These are phyloP conservation scores for Podila epicladia DNA, from an alignment of 192 early-diverging fungal genomes.

Conservation along the genomic window DNA sequence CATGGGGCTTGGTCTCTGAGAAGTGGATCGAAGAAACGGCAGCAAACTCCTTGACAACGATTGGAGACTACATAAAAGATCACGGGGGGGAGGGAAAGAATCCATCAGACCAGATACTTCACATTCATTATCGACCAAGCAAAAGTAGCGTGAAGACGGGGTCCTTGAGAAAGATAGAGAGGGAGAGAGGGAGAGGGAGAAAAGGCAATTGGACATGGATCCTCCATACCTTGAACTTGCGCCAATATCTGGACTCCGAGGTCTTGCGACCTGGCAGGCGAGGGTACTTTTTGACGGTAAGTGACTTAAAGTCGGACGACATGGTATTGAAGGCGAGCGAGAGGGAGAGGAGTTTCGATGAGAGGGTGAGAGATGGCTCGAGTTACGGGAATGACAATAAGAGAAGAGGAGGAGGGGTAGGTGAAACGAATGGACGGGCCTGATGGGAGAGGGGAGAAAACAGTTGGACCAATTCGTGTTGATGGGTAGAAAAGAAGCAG, in stretches of 20 bases:
- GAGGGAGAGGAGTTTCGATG: background rate
- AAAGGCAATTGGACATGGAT: background rate
- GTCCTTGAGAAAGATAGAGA: background rate
- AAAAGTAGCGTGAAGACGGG: background rate
- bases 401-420: background rate
- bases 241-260: conserved; percentile 79
- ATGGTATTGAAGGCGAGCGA: conserved; percentile 5
- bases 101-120: background rate
- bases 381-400: background rate
- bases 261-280: conserved; percentile 63
- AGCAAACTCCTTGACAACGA: conserved; percentile 89
- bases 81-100: background rate
- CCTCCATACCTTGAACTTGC: conserved; percentile 72
- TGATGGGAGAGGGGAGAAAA: background rate
- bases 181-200: background rate
- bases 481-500: background rate
- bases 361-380: background rate
- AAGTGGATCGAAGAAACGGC: conserved; percentile 87
- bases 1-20: conserved; percentile 80
- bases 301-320: conserved; percentile 66
- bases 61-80: conserved; percentile 69
- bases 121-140: background rate
- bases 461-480: background rate
- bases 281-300: conserved; percentile 64
- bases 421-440: background rate